Conservation (phyloP, 139 green algal species). For the Nannochloris sp. region DNA sequence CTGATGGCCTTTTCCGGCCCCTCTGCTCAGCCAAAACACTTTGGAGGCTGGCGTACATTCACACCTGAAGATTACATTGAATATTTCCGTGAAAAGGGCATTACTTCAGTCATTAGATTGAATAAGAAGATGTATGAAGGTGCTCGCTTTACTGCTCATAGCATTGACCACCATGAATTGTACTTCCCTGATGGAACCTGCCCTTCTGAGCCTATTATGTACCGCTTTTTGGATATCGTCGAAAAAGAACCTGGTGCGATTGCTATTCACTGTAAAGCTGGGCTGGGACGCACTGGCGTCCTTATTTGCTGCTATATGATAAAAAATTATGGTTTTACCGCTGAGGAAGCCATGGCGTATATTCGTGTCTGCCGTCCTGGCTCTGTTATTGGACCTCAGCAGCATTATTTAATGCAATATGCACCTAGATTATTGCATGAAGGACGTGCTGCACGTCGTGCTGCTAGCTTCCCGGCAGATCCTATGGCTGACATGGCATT, state of each 20-base stretch:
- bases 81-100: conserved; percentile 58
- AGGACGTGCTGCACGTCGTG: background rate
- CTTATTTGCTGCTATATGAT: conserved; percentile 91
- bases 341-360: conserved; percentile 85
- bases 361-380: conserved; percentile 85
- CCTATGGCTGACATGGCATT: background rate
- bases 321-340: conserved; percentile 83
- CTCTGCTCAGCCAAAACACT: conserved; percentile 44
- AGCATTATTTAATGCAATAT: conserved; percentile 77
- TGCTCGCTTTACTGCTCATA: conserved; percentile 58
- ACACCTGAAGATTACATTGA: conserved; percentile 81
- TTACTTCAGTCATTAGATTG: conserved; percentile 73
- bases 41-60: conserved; percentile 69
- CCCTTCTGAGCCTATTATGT: conserved; percentile 66
- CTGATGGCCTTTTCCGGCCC: conserved; percentile 82
- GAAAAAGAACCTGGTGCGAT: conserved; percentile 64
- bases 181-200: conserved; percentile 91
- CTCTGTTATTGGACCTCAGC: conserved; percentile 87
- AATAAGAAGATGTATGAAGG: conserved; percentile 91
- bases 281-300: conserved; percentile 83
- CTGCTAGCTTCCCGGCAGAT: background rate
- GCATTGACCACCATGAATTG: conserved; percentile 80
- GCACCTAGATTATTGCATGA: conserved; percentile 25
- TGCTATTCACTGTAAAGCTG: conserved; percentile 92
- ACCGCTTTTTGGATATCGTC: conserved; percentile 67